A percentile compares a stretch with the other conserved stretches of the same genome.
Evolutionary conservation across 352 stramenopile species (phyloP).

Genomic region (Globisporangium camurandrum): DNA sequence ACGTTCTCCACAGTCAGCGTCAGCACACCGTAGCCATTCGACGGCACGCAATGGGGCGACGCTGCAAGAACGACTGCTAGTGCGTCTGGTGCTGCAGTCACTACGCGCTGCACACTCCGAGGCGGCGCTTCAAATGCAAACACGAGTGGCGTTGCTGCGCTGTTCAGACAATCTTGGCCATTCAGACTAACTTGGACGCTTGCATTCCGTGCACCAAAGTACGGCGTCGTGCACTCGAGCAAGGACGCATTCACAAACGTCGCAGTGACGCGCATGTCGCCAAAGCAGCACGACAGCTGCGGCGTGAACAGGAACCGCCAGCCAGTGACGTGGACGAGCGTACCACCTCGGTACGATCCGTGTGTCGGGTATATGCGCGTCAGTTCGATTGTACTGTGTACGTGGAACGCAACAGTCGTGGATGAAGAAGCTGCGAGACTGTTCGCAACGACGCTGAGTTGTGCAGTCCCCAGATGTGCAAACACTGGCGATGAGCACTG

Average conservation of each 20-base stretch:
- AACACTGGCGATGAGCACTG: slow-evolving; percentile 23
- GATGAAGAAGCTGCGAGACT: slow-evolving; percentile 1
- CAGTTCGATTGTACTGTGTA: slow-evolving; percentile 23
- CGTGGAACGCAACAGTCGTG: slow-evolving; percentile 19
- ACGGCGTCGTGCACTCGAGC: slow-evolving; percentile 45
- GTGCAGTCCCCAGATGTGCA: slow-evolving; percentile 2
- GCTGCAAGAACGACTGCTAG: slow-evolving; percentile 23
- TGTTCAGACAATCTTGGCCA: slow-evolving; percentile 45
- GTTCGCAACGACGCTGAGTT: slow-evolving; percentile 15
- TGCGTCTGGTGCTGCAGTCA: slow-evolving; percentile 30
- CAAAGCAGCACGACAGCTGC: slow-evolving; percentile 64
- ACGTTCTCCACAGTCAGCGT: slow-evolving; percentile 29
- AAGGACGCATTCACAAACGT: slow-evolving; percentile 57
- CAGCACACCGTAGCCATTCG: slow-evolving; percentile 25
- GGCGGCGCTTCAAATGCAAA: slow-evolving; percentile 40
- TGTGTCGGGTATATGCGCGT: slow-evolving; percentile 17
- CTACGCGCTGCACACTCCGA: slow-evolving; percentile 20
- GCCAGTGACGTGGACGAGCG: slow-evolving; percentile 29
- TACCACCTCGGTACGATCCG: slow-evolving; percentile 32
- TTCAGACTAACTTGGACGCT: slow-evolving; percentile 46
- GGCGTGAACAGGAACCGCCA: slow-evolving; percentile 44
- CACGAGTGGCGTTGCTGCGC: slow-evolving; percentile 10
- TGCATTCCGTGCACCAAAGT: slow-evolving; percentile 13
- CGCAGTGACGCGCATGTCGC: slow-evolving; percentile 29
- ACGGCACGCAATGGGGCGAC: slow-evolving; percentile 21